phyloP scores from a whole-genome alignment of 1,284 basidiomycete species.

The Cryptococcus sp. region DNA sequence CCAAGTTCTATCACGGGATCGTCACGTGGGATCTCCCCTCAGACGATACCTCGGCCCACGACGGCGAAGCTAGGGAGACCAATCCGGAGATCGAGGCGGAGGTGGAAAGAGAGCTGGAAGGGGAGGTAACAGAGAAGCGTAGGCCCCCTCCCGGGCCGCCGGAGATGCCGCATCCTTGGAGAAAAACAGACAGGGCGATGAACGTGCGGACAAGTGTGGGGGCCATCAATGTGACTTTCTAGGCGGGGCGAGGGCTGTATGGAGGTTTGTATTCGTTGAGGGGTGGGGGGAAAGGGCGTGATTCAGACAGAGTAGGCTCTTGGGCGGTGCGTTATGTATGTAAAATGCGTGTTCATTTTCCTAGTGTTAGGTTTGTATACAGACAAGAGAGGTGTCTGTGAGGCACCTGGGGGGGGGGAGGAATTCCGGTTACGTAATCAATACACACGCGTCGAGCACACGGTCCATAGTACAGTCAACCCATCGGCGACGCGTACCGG shows the following conservation, averaged over 20 bases:
- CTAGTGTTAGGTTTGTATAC: too few relatives aligned
- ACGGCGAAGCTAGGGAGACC: not conserved
- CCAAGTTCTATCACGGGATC: not conserved
- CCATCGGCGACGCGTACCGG: too few relatives aligned
- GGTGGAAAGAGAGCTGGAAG: not conserved
- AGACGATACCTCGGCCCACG: not conserved
- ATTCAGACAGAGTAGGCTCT: too few relatives aligned
- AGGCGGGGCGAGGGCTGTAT: not conserved
- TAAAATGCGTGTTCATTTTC: too few relatives aligned
- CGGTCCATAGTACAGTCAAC: too few relatives aligned
- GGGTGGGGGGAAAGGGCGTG: too few relatives aligned
- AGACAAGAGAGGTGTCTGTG: too few relatives aligned
- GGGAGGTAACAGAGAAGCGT: not conserved
- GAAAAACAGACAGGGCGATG: not conserved
- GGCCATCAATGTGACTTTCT: constrained; percentile 4
- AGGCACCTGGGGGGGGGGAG: too few relatives aligned
- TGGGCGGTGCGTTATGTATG: too few relatives aligned
- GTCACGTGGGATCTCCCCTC: constrained; percentile 4
- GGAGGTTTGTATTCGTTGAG: not conserved
- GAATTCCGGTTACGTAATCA: too few relatives aligned
- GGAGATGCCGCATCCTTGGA: not conserved
- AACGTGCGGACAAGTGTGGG: constrained; percentile 2
- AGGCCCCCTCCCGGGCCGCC: not conserved
- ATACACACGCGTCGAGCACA: too few relatives aligned
- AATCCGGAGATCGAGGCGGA: not conserved